Evolutionary conservation across 345 rosid genomes (phyloP).

Genomic region (Eucalyptus erythrocorys): DNA sequence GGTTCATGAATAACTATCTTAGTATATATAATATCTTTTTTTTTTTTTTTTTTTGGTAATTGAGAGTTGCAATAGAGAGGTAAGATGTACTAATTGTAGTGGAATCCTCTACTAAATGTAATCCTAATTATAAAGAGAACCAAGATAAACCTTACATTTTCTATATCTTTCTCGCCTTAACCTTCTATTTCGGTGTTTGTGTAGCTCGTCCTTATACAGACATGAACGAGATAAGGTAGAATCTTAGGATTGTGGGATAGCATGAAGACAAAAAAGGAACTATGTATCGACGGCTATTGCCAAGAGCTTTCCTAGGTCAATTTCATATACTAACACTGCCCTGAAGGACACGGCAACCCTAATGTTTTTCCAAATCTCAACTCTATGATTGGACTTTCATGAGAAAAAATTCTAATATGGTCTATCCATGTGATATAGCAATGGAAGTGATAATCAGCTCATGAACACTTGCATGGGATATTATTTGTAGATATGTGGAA

Average conservation of each 20-base stretch:
- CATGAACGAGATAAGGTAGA: not conserved
- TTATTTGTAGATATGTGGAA: not conserved
- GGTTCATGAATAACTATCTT: too few species aligned
- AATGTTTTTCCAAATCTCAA: not conserved
- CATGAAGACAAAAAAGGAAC: not conserved
- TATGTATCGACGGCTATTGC: not conserved
- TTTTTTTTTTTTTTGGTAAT: too few species aligned
- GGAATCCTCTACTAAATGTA: too few species aligned
- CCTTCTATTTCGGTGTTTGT: too few species aligned
- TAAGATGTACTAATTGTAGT: too few species aligned
- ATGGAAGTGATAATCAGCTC: not conserved
- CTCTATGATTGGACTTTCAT: not conserved
- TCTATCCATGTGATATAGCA: not conserved
- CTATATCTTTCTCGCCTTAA: too few species aligned
- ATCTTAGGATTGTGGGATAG: not conserved
- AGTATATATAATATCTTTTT: accelerated
- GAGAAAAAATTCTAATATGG: not conserved
- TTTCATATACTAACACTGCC: not conserved
- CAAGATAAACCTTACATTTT: too few species aligned
- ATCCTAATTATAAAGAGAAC: too few species aligned
- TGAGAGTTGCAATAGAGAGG: too few species aligned
- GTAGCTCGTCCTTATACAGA: not conserved
- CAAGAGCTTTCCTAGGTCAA: not conserved
- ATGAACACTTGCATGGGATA: not conserved
- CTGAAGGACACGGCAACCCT: not conserved